Conservation (phyloP, 345 rosid species). For the Fremontodendron californicum region DNA sequence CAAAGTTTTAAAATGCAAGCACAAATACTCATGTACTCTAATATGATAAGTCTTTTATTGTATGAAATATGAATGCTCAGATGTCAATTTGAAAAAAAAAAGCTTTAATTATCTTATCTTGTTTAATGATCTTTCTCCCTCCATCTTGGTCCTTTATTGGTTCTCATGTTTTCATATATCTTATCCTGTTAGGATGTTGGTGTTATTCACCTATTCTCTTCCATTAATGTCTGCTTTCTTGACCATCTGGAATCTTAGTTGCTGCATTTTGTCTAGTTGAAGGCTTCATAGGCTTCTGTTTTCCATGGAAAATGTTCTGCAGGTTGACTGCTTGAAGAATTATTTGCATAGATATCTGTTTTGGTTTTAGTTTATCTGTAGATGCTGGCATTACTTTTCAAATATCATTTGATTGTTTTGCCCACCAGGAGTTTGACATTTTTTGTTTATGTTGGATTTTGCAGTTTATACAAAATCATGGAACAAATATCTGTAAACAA, state of each 20-base stretch:
- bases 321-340: not conserved
- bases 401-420: not conserved
- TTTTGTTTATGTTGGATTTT: constrained; percentile 11
- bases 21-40: not conserved
- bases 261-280: not conserved
- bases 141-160: not conserved
- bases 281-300: not conserved
- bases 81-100: not conserved
- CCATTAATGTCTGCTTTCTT: not conserved
- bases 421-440: constrained; percentile 18
- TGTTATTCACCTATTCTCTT: not conserved
- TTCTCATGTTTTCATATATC: not conserved
- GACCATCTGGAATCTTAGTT: not conserved
- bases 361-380: not conserved
- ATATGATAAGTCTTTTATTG: not conserved
- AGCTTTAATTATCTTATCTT: not conserved
- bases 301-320: not conserved
- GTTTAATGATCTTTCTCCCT: not conserved
- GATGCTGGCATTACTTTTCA: constrained; percentile 3
- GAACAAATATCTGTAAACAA: constrained; percentile 43
- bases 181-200: not conserved
- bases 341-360: not conserved
- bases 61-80: not conserved
- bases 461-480: constrained; percentile 61
- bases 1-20: not conserved